Base-by-base conservation (phyloP, 2,329 filamentous ascomycete genomes). In the Sordariomycetes sp. region DNA sequence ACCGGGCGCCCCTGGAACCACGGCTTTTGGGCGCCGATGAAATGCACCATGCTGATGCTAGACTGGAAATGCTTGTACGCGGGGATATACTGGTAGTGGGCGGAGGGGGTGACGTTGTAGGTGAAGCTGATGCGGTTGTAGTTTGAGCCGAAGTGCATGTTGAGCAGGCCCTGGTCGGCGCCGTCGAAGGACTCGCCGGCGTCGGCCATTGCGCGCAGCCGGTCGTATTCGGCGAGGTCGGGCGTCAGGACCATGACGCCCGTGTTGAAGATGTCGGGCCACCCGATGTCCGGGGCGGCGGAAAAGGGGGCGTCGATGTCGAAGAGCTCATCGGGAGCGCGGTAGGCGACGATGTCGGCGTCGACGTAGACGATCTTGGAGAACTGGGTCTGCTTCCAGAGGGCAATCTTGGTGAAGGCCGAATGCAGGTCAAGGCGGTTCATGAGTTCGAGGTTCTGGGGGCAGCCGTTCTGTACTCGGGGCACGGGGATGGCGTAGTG, bases 261-360 rank as follows among this genome's bases (percentile, higher is more conserved):
- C n/a, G 88, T 90, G 72, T 99, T 99, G 82, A 97, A 97, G 60
- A 91, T 81, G 72, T 99, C 94, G 36, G 94, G 94, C 94, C 94
- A 99, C 63, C 94, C 94, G 65, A 97, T 90, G 70, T 99, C 94
- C 35, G 94, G 91, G 12, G 89, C 90, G 2, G 94, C 84, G 48
- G 82, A 79, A 67, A 86, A 85, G 57, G 76, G 66, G 53, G 81
- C 72, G 4, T 74, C 65, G 25, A 84, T 68, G 58, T 85, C 79
- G 67, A 99, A 95, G 57, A 99, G 83, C 77, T 99, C 94, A 65
- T 99, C 92, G 3, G 92, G 89, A 36, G 91, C 90, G 63, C 90
- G 80, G 61, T 96, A 81, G 34, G 89, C 89, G n/a, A 99, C 87
- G 48, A 96, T 82, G 66, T 99, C 94, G 60, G 91, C 88, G 68